Base-by-base conservation (phyloP, 2,329 filamentous ascomycete species). In the Claviceps paspali region DNA sequence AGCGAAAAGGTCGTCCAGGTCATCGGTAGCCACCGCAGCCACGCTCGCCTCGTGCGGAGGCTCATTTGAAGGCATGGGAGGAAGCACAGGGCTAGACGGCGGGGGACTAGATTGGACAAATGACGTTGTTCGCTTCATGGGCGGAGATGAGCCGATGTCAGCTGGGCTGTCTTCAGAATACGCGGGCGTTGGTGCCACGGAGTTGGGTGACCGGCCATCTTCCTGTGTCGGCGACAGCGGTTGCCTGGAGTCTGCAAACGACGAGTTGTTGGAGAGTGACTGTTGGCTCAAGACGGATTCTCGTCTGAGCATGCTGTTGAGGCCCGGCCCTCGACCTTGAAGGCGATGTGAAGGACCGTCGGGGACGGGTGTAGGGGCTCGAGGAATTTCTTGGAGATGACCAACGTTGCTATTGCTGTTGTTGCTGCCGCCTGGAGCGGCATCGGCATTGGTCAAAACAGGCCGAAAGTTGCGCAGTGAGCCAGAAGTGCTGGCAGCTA, bases 71-170 rank as follows among this genome's bases (percentile, higher is more conserved):
- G 64, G 70, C 64, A 79, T 76, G 0, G 73, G 71, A 6, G 75
- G 75, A 35, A 86, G 66, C 30, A 76, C 69, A 2, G 88, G 91
- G 52, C 88, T 96, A 2, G 87, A 94, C 19, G 79, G 74, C 21
- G 75, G 73, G 4, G 80, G 77, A 41, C 73, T 76, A 2, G 70
- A 73, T 35, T 54, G 64, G 22, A 68, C 61, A 46, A 65, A 76
- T 30, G 65, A 58, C 22, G 67, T 64, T 27, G 70, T 70, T 45
- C 74, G 70, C 43, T 86, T 76, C 1, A 92, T 68, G 1, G 91
- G 91, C 11, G 88, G 88, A 3, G 88, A 96, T 0, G 91, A 96
- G 2, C 82, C 82, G 47, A 96, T 84, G 38, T 84, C 82, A 34
- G 76, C 76, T 4, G 85, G 81, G 36, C 85, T 92, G 39, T 80